These are phyloP conservation scores for Fusarium paranaense DNA, from an alignment of 2,329 filamentous ascomycete genomes.

Conservation along the genomic window DNA sequence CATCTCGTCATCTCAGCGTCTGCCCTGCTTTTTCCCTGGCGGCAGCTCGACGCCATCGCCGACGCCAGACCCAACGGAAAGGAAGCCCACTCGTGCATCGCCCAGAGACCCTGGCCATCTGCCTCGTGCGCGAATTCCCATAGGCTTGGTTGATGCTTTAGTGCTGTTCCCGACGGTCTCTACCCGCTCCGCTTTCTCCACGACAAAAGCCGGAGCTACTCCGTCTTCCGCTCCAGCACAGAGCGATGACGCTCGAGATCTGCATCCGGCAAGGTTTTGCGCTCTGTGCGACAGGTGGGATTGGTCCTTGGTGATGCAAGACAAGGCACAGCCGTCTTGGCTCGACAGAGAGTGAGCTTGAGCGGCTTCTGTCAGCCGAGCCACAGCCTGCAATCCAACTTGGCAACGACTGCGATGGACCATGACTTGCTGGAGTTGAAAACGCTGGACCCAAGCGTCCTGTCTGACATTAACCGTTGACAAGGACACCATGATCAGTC, in stretches of 20 bases:
- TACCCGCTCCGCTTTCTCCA: constrained; percentile 6
- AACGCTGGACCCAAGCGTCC: constrained; percentile 1
- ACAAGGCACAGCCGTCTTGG: constrained; percentile 1
- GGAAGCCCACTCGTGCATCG: constrained; percentile 6
- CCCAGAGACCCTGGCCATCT: constrained; percentile 16
- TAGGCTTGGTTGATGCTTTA: constrained; percentile 20
- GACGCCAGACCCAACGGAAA: constrained; percentile 25
- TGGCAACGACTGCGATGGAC: background rate
- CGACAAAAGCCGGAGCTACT: constrained; percentile 16
- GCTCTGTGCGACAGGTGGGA: background rate
- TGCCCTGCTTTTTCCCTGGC: constrained; percentile 22
- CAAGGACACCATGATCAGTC: constrained; percentile 5
- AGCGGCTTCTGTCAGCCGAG: constrained; percentile 11
- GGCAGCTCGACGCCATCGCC: constrained; percentile 22
- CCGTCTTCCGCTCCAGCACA: background rate
- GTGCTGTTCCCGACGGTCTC: constrained; percentile 2
- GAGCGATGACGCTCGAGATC: constrained; percentile 19
- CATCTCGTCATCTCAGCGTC: constrained; percentile 17
- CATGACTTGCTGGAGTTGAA: background rate
- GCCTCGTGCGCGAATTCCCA: constrained; percentile 7
- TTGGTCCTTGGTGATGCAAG: background rate
- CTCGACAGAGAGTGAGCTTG: background rate
- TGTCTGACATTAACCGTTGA: constrained; percentile 2
- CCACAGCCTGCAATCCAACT: background rate
- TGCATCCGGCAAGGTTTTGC: background rate